Evolutionary conservation across 768 basidiomycete genomes (phyloP).

Genomic region (Boletus tylopilopsis): DNA sequence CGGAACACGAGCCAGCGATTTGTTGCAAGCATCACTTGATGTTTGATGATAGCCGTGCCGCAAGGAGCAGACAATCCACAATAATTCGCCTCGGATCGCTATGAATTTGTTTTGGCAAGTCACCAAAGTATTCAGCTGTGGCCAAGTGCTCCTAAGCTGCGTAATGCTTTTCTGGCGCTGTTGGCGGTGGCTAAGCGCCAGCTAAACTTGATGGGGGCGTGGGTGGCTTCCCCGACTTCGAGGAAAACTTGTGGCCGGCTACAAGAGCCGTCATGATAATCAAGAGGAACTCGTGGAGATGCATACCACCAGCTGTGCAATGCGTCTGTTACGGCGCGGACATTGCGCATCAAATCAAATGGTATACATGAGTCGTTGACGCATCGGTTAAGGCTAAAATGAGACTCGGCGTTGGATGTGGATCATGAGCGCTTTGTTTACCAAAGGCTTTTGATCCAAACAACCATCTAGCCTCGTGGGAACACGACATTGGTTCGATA

Average conservation of each 20-base stretch:
- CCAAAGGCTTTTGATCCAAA: conserved; percentile 27
- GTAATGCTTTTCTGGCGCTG: not conserved
- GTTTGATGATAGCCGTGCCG: not conserved
- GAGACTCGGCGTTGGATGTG: conserved; percentile 20
- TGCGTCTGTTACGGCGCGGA: conserved; percentile 25
- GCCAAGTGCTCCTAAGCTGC: not conserved
- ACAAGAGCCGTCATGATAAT: conserved; percentile 11
- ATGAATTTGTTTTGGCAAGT: not conserved
- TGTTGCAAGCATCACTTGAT: conserved; percentile 1
- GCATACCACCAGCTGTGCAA: conserved; percentile 5
- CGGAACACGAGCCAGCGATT: conserved; percentile 3
- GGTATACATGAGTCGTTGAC: conserved; percentile 7
- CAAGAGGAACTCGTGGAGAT: conserved; percentile 16
- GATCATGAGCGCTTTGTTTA: conserved; percentile 25
- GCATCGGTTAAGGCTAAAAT: conserved; percentile 20
- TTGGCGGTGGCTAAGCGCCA: conserved; percentile 2
- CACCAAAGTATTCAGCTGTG: not conserved
- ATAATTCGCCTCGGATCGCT: conserved; percentile 6
- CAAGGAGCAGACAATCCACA: not conserved
- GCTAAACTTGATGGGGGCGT: conserved; percentile 5
- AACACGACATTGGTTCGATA: not conserved
- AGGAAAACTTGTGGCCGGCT: conserved; percentile 28
- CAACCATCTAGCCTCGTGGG: conserved; percentile 9
- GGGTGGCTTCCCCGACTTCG: conserved; percentile 5
- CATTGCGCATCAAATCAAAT: conserved; percentile 21